These are phyloP conservation scores for Fusarium compactum DNA, from an alignment of 2,329 filamentous ascomycete genomes.

Conservation along the genomic window DNA sequence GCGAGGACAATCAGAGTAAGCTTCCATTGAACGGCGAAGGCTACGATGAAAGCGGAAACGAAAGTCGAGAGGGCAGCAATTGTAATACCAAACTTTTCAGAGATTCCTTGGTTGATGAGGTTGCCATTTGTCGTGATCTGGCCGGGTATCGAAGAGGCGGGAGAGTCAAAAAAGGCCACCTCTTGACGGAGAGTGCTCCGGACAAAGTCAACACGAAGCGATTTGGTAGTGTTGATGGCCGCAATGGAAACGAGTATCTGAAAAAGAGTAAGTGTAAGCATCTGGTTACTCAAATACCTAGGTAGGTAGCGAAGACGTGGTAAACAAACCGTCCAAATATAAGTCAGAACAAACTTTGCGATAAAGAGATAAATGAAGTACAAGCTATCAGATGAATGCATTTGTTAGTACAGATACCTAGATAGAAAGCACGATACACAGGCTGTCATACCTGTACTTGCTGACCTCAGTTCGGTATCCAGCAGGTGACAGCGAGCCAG, in stretches of 20 bases:
- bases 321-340: slow-evolving; percentile 63
- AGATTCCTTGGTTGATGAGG: slow-evolving; percentile 59
- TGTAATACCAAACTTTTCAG: slow-evolving; percentile 59
- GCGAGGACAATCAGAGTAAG: slow-evolving; percentile 58
- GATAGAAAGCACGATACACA: background rate
- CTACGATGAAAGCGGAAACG: slow-evolving; percentile 55
- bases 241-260: slow-evolving; percentile 54
- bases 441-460: slow-evolving; percentile 52
- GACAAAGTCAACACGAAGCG: slow-evolving; percentile 55
- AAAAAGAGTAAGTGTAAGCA: background rate
- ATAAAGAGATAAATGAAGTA: slow-evolving; percentile 70
- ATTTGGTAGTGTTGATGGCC: slow-evolving; percentile 54
- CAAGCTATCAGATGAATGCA: slow-evolving; percentile 53
- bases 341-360: slow-evolving; percentile 65
- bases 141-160: slow-evolving; percentile 58
- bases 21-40: slow-evolving; percentile 57
- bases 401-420: background rate
- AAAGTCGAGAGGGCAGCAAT: slow-evolving; percentile 57
- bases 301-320: background rate
- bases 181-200: slow-evolving; percentile 61
- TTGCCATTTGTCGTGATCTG: slow-evolving; percentile 63
- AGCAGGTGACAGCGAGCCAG: slow-evolving; percentile 55
- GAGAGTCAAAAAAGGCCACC: slow-evolving; percentile 66
- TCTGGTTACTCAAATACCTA: background rate
- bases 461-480: slow-evolving; percentile 64